Evolutionary conservation across 805 yeast genomes (phyloP), one percentile per base, ranked within the genome.

Genomic region (Zygosaccharomyces bisporus): DNA sequence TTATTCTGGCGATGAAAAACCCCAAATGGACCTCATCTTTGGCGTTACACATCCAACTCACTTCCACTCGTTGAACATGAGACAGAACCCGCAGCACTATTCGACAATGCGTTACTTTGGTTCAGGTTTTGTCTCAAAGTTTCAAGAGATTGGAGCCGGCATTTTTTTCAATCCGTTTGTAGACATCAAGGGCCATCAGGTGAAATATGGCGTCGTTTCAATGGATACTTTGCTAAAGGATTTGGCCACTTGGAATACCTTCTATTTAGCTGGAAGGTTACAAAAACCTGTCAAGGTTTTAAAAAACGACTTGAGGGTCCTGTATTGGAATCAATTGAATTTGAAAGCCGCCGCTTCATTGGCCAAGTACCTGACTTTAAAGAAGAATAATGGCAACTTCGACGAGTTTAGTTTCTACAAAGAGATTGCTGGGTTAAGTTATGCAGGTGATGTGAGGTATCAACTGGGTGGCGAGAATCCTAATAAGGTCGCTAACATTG

Each of bases 151-250:
- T 14, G 96, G 95, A 1, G 93, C 95, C 0, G 96, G 97, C 6
- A 84, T 91, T 3, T 93, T 91, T 63, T 93, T 87, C 71, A 93
- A 93, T 60, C 98, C 99, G 3, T 93, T 76, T 63, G 88, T 86
- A 5, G 72, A 76, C 35, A 72, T 89, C 43, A 72, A 75, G 43
- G 77, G 80, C 7, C 65, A 71, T 29, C 61, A 76, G 41, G 77
- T 91, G 35, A 93, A 93, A 60, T 93, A 93, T 60, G 99, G 99
- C 10, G 82, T 89, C 9, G 83, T 89, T 1, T 80, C 87, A 4
- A 71, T 77, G 50, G 74, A 77, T 17, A 73, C 73, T 7, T 66
- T 87, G 16, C 64, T 80, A 30, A 70, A 70, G 29, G 99, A 93
- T 66, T 68, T 93, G 20, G 70, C 77, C n/a, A 78, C 83, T 44